phyloP scores from a whole-genome alignment of 257 asterid species.

The Craterostigma plantagineum region DNA sequence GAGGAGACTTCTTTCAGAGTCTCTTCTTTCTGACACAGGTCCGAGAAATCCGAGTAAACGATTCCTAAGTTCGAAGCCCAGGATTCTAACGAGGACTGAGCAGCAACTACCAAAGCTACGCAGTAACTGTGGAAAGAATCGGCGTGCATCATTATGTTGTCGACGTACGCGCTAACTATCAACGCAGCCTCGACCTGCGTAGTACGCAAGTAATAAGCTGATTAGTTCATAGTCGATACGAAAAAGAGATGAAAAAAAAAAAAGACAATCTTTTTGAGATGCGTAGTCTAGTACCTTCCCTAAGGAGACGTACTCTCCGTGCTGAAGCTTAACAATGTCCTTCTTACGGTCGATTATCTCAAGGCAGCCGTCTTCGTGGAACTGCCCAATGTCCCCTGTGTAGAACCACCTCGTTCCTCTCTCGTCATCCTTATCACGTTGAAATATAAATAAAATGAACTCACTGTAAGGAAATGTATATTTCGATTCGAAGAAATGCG shows the following conservation, averaged over 20 bases:
- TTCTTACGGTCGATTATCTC: constrained; percentile 93
- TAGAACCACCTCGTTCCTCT: constrained; percentile 86
- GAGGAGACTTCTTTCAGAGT: constrained; percentile 53
- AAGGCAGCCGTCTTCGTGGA: constrained; percentile 85
- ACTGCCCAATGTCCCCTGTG: constrained; percentile 80
- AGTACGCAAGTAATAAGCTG: constrained; percentile 5
- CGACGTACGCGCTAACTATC: constrained; percentile 44
- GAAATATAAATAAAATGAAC: too few species aligned
- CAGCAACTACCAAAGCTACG: constrained; percentile 82
- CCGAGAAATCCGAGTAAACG: constrained; percentile 36
- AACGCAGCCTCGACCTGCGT: constrained; percentile 88
- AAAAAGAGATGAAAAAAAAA: too few species aligned
- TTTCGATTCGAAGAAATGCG: neutral
- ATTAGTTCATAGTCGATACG: too few species aligned
- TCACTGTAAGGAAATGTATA: constrained; percentile 3
- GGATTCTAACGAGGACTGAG: constrained; percentile 52
- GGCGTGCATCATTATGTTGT: constrained; percentile 83
- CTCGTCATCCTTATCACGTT: constrained; percentile 84
- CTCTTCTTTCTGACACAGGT: constrained; percentile 52
- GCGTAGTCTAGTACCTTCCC: constrained; percentile 89
- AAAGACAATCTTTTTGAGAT: too few species aligned
- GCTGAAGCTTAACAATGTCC: constrained; percentile 93
- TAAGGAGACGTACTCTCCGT: constrained; percentile 90
- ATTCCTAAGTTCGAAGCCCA: constrained; percentile 68
- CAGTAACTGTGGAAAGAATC: constrained; percentile 71